Conservation (phyloP, 2,329 filamentous ascomycete species). For the Xylariaceae sp. region DNA sequence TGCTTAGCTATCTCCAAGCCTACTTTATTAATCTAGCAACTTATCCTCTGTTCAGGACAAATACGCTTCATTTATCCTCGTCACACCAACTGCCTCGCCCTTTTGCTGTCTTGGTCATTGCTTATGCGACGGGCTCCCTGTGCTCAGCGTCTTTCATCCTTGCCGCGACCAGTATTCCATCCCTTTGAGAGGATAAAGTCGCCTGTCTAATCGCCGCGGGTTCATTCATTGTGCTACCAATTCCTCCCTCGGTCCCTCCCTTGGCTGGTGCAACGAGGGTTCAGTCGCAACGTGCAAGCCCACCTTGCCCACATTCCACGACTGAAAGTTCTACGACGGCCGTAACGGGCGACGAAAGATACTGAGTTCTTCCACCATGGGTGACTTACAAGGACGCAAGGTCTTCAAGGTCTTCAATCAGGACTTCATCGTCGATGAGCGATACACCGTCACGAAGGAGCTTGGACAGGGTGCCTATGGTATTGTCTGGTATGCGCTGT, state of each 20-base stretch:
- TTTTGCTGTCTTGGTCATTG: conserved; percentile 5
- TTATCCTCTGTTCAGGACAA: conserved; percentile 8
- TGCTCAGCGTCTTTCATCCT: conserved; percentile 6
- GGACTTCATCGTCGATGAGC: conserved; percentile 96
- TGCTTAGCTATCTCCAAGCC: too few relatives aligned
- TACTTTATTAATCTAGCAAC: conserved; percentile 11
- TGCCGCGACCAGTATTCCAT: conserved; percentile 2
- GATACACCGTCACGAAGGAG: conserved; percentile 98
- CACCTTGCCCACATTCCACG: too few relatives aligned
- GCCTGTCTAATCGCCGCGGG: too few relatives aligned
- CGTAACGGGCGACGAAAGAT: neutral
- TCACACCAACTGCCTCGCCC: conserved; percentile 10
- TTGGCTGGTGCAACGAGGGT: neutral
- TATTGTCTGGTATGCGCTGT: conserved; percentile 77
- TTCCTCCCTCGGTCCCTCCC: neutral
- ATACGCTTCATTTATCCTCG: conserved; percentile 11
- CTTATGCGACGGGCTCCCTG: too few relatives aligned
- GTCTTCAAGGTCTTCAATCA: conserved; percentile 99
- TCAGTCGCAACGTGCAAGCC: conserved; percentile 1
- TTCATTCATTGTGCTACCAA: neutral
- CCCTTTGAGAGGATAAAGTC: conserved; percentile 1
- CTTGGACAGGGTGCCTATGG: conserved; percentile 96
- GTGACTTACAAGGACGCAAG: conserved; percentile 49
- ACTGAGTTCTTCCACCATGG: conserved; percentile 19
- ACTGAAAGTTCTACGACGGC: neutral